phyloP scores from a whole-genome alignment of 2,329 filamentous ascomycete species.

The Harringtonia lauricola region DNA sequence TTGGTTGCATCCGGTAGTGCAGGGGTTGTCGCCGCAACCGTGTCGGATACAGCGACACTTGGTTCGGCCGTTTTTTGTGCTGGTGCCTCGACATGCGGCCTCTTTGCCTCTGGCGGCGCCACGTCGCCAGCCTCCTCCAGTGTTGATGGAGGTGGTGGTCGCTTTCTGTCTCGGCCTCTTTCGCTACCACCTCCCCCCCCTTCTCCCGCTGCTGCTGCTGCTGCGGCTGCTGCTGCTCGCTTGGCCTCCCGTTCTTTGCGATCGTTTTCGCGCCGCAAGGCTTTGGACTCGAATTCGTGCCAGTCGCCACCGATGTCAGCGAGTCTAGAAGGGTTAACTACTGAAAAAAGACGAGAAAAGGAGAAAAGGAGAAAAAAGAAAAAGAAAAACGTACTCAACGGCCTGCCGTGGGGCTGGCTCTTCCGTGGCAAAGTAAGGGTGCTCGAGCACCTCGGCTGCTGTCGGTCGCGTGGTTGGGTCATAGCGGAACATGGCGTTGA shows the following conservation, averaged over 20 bases:
- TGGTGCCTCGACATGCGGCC: too few species aligned
- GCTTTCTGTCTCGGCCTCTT: constrained; percentile 10
- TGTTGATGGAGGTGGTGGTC: background rate
- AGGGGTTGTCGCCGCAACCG: too few species aligned
- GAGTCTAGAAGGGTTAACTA: constrained; percentile 42
- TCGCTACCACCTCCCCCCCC: background rate
- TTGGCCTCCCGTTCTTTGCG: constrained; percentile 45
- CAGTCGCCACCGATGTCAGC: constrained; percentile 81
- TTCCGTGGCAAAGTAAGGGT: constrained; percentile 80
- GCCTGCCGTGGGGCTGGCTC: constrained; percentile 68
- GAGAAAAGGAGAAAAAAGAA: background rate
- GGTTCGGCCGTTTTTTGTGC: too few species aligned
- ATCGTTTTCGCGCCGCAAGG: constrained; percentile 80
- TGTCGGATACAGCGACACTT: too few species aligned
- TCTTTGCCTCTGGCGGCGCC: background rate
- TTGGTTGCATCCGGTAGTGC: too few species aligned
- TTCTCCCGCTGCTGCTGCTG: constrained; percentile 9
- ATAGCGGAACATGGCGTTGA: constrained; percentile 77
- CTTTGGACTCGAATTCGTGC: constrained; percentile 98
- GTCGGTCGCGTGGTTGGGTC: constrained; percentile 76
- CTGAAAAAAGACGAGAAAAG: background rate
- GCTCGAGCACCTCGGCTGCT: constrained; percentile 72
- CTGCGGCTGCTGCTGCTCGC: constrained; percentile 19
- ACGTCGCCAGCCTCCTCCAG: background rate
- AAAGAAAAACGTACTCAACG: constrained; percentile 52